Conservation (phyloP, 371 early-diverging fungal genomes). For the Mucor indicus region DNA sequence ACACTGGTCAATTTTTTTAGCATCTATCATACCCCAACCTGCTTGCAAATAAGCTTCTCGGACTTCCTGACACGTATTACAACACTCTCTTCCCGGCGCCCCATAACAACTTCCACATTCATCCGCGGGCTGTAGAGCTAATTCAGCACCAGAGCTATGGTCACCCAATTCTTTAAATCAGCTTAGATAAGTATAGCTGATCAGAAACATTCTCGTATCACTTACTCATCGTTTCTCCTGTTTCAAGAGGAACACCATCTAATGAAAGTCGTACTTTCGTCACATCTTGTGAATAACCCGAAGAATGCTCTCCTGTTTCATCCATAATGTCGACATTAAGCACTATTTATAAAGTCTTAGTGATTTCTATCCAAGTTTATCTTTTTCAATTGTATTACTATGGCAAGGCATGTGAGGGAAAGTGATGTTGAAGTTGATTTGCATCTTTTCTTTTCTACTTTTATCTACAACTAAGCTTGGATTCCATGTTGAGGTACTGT, state of each 20-base stretch:
- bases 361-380: background rate
- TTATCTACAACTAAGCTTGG: slow-evolving; percentile 85
- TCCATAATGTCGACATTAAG: slow-evolving; percentile 94
- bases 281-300: slow-evolving; percentile 76
- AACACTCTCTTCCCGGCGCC: slow-evolving; percentile 75
- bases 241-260: slow-evolving; percentile 64
- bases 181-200: background rate
- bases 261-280: slow-evolving; percentile 75
- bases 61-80: slow-evolving; percentile 94
- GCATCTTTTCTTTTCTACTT: slow-evolving; percentile 84
- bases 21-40: slow-evolving; percentile 80
- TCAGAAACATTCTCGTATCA: background rate
- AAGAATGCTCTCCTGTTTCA: slow-evolving; percentile 61
- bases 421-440: slow-evolving; percentile 86
- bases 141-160: slow-evolving; percentile 30
- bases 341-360: slow-evolving; percentile 37
- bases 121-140: slow-evolving; percentile 44
- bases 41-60: slow-evolving; percentile 75
- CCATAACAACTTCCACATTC: slow-evolving; percentile 94
- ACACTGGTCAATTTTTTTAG: slow-evolving; percentile 88
- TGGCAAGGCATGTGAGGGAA: slow-evolving; percentile 92
- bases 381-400: slow-evolving; percentile 45
- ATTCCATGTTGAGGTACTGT: slow-evolving; percentile 61
- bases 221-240: slow-evolving; percentile 53
- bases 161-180: slow-evolving; percentile 44